Evolutionary conservation across 2,329 filamentous ascomycete genomes (phyloP), one percentile per base, ranked within the genome.

Genomic region (Emmonsiellopsis sp.): DNA sequence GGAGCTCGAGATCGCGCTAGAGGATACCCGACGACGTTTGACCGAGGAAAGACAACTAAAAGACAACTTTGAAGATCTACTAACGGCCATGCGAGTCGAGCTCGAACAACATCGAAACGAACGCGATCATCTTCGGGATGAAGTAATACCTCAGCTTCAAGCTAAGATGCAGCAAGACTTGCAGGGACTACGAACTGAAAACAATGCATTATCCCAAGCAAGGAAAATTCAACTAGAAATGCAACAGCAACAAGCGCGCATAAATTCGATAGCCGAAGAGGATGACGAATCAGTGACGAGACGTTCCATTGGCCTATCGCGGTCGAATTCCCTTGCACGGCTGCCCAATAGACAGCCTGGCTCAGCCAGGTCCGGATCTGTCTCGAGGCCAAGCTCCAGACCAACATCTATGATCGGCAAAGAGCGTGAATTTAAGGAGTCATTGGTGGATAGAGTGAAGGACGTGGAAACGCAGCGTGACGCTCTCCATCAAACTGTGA

Each of bases 401-500:
- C 85, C 85, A 6, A 71, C 74, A 49, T 79, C 77, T 0, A 69
- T 77, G 6, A 68, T 65, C 51, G 67, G 62, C 75, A 85, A 74
- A 53, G 74, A 74, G 64, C 68, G 69, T 63, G 80, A 87, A 60
- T 83, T 81, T 3, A 78, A 83, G 52, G 87, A 92, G 52, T 79
- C 81, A 9, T 71, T 91, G 13, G 82, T 84, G 1, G 90, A 95
- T 60, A 81, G 87, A 33, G 77, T 95, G 14, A 95, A 95, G 69
- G 92, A 97, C 59, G 85, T 96, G 9, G 92, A 97, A 70, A 84
- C 88, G 43, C 93, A 98, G 72, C 83, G 93, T 46, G 92, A 98
- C 69, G 91, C 92, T 1, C 77, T 98, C 6, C 93, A 97, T 72
- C 83, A 81, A 56, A 89, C 93, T 6, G 76, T 98, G 51, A 91